These are phyloP conservation scores for Penicillium crustosum DNA, from an alignment of 2,329 filamentous ascomycete species.

Conservation along the genomic window DNA sequence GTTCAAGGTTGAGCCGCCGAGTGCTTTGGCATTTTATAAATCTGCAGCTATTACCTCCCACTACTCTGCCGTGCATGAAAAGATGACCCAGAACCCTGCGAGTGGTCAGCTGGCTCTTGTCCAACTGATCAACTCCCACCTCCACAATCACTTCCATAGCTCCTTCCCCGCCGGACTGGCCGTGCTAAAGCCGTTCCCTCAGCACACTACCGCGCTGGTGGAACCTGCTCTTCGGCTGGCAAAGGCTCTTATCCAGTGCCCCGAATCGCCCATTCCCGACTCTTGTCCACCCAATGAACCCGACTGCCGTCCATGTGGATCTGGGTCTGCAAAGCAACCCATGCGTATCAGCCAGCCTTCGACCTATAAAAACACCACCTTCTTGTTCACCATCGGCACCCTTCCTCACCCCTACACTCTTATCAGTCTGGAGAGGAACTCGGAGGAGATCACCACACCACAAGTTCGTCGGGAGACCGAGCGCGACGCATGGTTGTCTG, in stretches of 20 bases:
- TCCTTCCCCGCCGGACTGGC: slow-evolving; percentile 73
- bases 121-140: slow-evolving; percentile 76
- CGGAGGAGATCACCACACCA: slow-evolving; percentile 59
- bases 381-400: slow-evolving; percentile 76
- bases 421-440: slow-evolving; percentile 62
- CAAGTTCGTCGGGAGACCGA: slow-evolving; percentile 67
- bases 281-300: slow-evolving; percentile 81
- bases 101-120: slow-evolving; percentile 67
- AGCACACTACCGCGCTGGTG: slow-evolving; percentile 72
- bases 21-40: slow-evolving; percentile 76
- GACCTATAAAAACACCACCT: slow-evolving; percentile 69
- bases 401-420: slow-evolving; percentile 92
- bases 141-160: slow-evolving; percentile 83
- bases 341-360: slow-evolving; percentile 67
- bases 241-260: slow-evolving; percentile 71
- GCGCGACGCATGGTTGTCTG: slow-evolving; percentile 76
- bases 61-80: slow-evolving; percentile 67
- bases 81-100: slow-evolving; percentile 57
- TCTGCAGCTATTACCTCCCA: slow-evolving; percentile 59
- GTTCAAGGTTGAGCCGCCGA: slow-evolving; percentile 66
- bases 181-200: slow-evolving; percentile 74
- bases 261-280: slow-evolving; percentile 67
- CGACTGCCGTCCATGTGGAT: slow-evolving; percentile 72
- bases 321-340: slow-evolving; percentile 58
- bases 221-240: slow-evolving; percentile 71